phyloP scores from a whole-genome alignment of 1,284 basidiomycete genomes.

The Leccinum cinnamomeum region DNA sequence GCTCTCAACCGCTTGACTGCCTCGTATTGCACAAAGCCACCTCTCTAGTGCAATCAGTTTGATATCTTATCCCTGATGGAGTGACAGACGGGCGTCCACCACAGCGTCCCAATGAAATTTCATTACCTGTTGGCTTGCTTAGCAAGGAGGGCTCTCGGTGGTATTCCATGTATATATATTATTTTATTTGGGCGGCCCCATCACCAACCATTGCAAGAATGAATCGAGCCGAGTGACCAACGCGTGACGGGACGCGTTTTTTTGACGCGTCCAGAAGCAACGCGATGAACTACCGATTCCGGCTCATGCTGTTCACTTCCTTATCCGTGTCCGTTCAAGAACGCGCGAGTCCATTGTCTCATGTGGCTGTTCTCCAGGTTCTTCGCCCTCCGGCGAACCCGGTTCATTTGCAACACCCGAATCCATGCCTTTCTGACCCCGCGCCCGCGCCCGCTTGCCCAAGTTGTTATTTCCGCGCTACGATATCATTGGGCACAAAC shows the following conservation, averaged over 20 bases:
- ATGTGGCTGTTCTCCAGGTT: conserved; percentile 16
- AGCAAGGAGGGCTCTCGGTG: conserved; percentile 14
- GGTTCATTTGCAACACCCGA: conserved; percentile 29
- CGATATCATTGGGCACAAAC: conserved; percentile 10
- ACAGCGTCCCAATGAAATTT: conserved; percentile 16
- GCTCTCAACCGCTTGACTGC: not conserved
- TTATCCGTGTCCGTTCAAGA: conserved; percentile 20
- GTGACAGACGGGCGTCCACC: conserved; percentile 4
- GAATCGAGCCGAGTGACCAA: conserved; percentile 22
- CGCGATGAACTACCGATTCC: conserved; percentile 17
- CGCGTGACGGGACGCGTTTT: conserved; percentile 31
- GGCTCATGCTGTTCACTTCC: conserved; percentile 12
- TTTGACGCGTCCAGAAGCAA: conserved; percentile 29
- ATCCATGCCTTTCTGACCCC: conserved; percentile 26
- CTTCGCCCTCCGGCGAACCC: conserved; percentile 24
- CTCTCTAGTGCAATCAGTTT: conserved; percentile 10
- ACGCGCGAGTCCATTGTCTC: conserved; percentile 27
- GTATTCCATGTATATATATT: conserved; percentile 11
- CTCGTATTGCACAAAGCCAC: conserved; percentile 1
- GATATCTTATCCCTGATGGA: conserved; percentile 17
- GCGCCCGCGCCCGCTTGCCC: conserved; percentile 18
- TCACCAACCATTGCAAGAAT: conserved; percentile 5
- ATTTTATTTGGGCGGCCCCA: conserved; percentile 1
- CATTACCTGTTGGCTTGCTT: conserved; percentile 8
- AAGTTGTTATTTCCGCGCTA: conserved; percentile 29